A percentile compares a stretch with the other conserved stretches of the same genome.
Evolutionary conservation across 345 rosid species (phyloP).

Genomic region (Eucalyptus globulus): DNA sequence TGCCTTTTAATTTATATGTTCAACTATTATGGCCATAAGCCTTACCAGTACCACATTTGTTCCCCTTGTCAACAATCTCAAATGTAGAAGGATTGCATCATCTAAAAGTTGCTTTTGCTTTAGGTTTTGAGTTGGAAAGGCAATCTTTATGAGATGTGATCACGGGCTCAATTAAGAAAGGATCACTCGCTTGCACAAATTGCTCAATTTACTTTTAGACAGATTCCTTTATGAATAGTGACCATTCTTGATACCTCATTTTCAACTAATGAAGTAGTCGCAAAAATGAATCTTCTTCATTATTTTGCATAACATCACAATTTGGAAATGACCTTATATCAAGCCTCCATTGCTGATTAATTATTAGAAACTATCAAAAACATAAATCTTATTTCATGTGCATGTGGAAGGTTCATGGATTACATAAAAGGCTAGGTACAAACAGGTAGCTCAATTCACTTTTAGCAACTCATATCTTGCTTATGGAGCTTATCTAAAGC

Average conservation of each 20-base stretch:
- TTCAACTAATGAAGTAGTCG: not conserved
- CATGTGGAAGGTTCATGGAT: not conserved
- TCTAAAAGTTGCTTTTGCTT: not conserved
- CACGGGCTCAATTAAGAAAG: not conserved
- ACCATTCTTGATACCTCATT: not conserved
- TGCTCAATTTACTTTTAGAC: not conserved
- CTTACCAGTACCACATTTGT: not conserved
- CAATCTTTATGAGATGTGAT: not conserved
- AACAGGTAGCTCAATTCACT: not conserved
- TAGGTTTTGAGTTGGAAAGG: not conserved
- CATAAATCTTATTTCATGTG: not conserved
- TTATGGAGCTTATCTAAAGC: not conserved
- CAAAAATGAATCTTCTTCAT: not conserved
- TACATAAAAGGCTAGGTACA: not conserved
- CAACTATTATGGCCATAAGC: not conserved
- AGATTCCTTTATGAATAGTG: not conserved
- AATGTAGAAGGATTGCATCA: not conserved
- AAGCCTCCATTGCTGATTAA: not conserved
- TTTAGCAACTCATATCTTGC: not conserved
- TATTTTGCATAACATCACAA: not conserved
- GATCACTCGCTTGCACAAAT: not conserved
- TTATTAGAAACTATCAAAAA: too few relatives aligned
- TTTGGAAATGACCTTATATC: not conserved
- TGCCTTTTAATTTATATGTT: not conserved
- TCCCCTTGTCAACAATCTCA: not conserved